These are phyloP conservation scores for Dictyostelium brefeldianum DNA, from an alignment of 78 protist species.

Conservation along the genomic window DNA sequence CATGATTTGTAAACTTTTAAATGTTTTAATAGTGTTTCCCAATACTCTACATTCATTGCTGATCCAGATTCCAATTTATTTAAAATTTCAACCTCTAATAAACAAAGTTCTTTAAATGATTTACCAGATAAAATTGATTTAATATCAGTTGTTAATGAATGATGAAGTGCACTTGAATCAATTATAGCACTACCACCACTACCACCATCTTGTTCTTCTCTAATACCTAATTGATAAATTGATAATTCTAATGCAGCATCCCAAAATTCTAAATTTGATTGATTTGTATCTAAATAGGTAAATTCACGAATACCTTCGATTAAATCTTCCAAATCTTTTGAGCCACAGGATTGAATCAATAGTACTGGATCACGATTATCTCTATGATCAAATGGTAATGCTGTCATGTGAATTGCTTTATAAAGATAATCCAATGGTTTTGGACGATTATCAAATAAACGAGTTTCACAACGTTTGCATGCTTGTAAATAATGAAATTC, in stretches of 20 bases:
- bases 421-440: slow-evolving; percentile 74
- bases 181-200: background rate
- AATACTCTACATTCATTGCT: slow-evolving; percentile 91
- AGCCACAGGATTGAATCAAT: background rate
- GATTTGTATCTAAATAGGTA: slow-evolving; percentile 43
- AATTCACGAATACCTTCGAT: slow-evolving; percentile 41
- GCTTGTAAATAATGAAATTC: slow-evolving; percentile 92
- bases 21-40: slow-evolving; percentile 86
- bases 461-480: slow-evolving; percentile 11
- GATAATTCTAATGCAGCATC: background rate
- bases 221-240: background rate
- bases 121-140: slow-evolving; percentile 69
- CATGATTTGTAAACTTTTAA: slow-evolving; percentile 58
- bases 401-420: slow-evolving; percentile 32
- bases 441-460: slow-evolving; percentile 52
- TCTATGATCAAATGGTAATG: background rate
- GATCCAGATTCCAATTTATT: slow-evolving; percentile 40
- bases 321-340: background rate
- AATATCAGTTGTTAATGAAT: slow-evolving; percentile 41
- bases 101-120: slow-evolving; percentile 70
- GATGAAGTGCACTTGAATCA: slow-evolving; percentile 34
- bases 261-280: slow-evolving; percentile 54
- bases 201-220: background rate
- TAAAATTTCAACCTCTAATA: slow-evolving; percentile 52
- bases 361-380: slow-evolving; percentile 15